Conservation (phyloP, 352 stramenopile genomes). For the Phytophthora hybrid region DNA sequence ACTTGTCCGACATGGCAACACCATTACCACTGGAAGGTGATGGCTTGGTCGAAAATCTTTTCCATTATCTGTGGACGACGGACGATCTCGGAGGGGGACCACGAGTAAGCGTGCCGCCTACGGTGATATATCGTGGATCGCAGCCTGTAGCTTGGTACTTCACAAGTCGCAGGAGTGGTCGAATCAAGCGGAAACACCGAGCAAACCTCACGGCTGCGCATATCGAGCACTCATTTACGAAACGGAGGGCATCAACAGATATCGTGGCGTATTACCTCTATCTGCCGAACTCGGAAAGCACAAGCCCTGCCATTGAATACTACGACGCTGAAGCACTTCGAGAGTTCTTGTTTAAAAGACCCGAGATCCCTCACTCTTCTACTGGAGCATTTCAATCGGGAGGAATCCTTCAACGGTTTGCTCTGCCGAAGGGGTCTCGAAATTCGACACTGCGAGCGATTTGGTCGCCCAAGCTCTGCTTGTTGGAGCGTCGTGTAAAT, state of each 20-base stretch:
- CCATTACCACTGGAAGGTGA: conserved; percentile 83
- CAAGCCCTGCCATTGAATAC: conserved; percentile 92
- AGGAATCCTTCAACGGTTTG: conserved; percentile 95
- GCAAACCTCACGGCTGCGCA: conserved; percentile 91
- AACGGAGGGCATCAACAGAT: conserved; percentile 79
- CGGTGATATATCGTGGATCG: conserved; percentile 93
- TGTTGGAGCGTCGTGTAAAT: conserved; percentile 94
- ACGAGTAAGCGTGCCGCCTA: conserved; percentile 93
- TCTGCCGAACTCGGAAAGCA: conserved; percentile 28
- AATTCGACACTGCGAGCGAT: conserved; percentile 93
- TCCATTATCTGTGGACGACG: conserved; percentile 92
- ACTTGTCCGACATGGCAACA: conserved; percentile 53
- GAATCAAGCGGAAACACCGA: conserved; percentile 94
- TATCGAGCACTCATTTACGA: conserved; percentile 96
- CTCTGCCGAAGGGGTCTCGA: conserved; percentile 92
- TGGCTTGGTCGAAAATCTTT: conserved; percentile 89
- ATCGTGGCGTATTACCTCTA: conserved; percentile 95
- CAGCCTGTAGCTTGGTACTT: conserved; percentile 97
- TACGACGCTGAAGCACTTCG: conserved; percentile 87
- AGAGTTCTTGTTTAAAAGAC: conserved; percentile 94
- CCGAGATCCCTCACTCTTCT: conserved; percentile 66
- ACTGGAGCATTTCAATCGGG: conserved; percentile 51
- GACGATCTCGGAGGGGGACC: conserved; percentile 91
- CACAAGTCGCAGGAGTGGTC: conserved; percentile 80
- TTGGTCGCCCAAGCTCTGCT: conserved; percentile 96